A percentile compares a stretch with the other conserved stretches of the same genome.
phyloP scores from a whole-genome alignment of 176 grass and related monocot species.

The Pontederia paniculata region DNA sequence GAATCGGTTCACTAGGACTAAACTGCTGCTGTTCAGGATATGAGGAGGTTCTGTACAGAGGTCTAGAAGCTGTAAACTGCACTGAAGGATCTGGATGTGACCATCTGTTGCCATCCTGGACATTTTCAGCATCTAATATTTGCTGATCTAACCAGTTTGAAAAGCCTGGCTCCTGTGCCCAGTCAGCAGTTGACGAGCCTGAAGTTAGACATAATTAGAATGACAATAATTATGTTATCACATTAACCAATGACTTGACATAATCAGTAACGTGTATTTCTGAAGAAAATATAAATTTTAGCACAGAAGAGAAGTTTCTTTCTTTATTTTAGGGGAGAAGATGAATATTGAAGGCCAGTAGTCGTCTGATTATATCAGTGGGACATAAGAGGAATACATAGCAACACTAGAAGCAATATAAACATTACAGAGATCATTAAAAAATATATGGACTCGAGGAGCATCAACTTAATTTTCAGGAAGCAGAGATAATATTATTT shows the following conservation, averaged over 20 bases:
- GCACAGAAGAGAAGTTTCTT: no score
- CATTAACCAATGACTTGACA: slow-evolving; percentile 18
- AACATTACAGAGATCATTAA: no score
- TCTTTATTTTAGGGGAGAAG: no score
- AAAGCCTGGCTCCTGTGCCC: slow-evolving; percentile 33
- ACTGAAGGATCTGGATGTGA: slow-evolving; percentile 32
- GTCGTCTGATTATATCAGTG: no score
- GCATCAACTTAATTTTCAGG: no score
- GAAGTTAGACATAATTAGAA: slow-evolving; percentile 1
- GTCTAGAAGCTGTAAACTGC: slow-evolving; percentile 22
- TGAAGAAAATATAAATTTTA: no score
- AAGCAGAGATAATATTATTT: no score
- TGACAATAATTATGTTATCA: background rate
- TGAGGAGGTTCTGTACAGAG: slow-evolving; percentile 35
- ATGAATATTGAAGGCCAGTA: no score
- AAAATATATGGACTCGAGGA: no score
- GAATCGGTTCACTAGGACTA: slow-evolving; percentile 49
- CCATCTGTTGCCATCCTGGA: slow-evolving; percentile 30
- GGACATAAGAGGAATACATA: no score
- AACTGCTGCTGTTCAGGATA: slow-evolving; percentile 39
- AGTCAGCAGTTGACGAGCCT: slow-evolving; percentile 49
- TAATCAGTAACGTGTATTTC: background rate
- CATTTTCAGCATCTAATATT: slow-evolving; percentile 36
- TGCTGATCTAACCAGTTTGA: slow-evolving; percentile 37
- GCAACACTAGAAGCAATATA: no score